Conservation (phyloP, 306 rosid genomes). For the Fragaria vesca region DNA sequence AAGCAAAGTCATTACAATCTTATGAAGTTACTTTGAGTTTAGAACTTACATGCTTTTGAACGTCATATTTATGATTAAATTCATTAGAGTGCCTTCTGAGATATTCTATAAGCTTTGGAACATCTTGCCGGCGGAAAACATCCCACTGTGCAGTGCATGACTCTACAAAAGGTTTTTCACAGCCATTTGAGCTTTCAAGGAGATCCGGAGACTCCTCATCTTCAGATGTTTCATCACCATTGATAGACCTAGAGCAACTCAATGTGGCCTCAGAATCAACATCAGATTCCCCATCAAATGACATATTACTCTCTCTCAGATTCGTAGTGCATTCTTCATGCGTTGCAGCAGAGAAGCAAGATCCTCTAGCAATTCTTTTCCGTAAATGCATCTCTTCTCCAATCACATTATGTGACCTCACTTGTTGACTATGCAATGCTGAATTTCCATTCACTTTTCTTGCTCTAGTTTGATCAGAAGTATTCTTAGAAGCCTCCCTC, state of each 20-base stretch:
- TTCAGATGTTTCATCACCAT: conserved; percentile 30
- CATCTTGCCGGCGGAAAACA: conserved; percentile 90
- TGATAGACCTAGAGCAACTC: conserved; percentile 21
- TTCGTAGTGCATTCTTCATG: conserved; percentile 29
- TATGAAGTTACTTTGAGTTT: conserved; percentile 23
- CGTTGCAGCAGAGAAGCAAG: conserved; percentile 46
- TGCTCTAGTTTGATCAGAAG: conserved; percentile 36
- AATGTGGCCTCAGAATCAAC: conserved; percentile 37
- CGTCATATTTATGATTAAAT: conserved; percentile 39
- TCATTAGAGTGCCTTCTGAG: conserved; percentile 61
- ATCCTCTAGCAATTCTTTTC: conserved; percentile 58
- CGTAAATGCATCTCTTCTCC: conserved; percentile 54
- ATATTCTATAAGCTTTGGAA: conserved; percentile 79
- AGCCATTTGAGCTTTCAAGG: conserved; percentile 29
- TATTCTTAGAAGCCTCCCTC: conserved; percentile 41
- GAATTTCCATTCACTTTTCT: conserved; percentile 37
- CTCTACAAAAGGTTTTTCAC: conserved; percentile 25
- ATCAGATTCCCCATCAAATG: conserved; percentile 37
- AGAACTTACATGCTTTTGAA: conserved; percentile 51
- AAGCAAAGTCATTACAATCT: not conserved
- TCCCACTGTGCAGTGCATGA: conserved; percentile 77
- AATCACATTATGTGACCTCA: conserved; percentile 25
- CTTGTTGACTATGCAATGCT: conserved; percentile 35
- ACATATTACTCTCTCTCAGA: conserved; percentile 34
- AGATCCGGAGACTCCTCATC: conserved; percentile 26